Base-by-base conservation (phyloP, 2,329 filamentous ascomycete genomes). In the Myriosclerotinia curreyana region DNA sequence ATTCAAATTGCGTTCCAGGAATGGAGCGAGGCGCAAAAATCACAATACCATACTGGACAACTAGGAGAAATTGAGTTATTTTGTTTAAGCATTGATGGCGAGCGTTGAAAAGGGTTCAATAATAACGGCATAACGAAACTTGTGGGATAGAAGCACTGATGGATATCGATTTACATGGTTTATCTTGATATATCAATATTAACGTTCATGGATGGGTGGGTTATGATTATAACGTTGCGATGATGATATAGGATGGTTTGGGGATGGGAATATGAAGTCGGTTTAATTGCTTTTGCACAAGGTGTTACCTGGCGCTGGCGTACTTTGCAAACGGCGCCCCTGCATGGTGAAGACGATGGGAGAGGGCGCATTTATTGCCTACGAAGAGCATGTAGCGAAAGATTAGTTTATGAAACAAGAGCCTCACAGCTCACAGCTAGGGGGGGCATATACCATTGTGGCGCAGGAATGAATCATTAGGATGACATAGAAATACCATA, bases 1-100 rank as follows among this genome's bases (percentile, higher is more conserved):
- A 95, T 99, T 51, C 92, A 96, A 72, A 92, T 95, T 71, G 95
- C 95, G 5, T 96, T 99, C 74, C 88, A 93, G 75, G 93, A 96
- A 71, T 97, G 93, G 93, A 86, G 90, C 42, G 92, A 96, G 73
- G 88, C 87, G 70, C 83, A 87, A 71, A 80, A 82, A 66, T 82
- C 85, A 42, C 79, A 83, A 71, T 81, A 85, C 52, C 82, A 83
- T 60, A 82, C 84, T 60, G 88, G 88, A 51, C 87, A 89, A 69
- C 87, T 96, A 51, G 92, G 91, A 69, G 92, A 96, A 81, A 96
- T 96, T 76, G 91, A 96, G 75, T 84, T 95, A 66, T 94, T 90
- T 79, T 94, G 91, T 77, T 80, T 88, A 69, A 80, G 85, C 74
- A 69, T 72, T 34, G 72, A 73, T 14, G 72, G 68, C 56, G 70